Base-by-base conservation (phyloP, 805 yeast species). In the Suhomyces sp. region DNA sequence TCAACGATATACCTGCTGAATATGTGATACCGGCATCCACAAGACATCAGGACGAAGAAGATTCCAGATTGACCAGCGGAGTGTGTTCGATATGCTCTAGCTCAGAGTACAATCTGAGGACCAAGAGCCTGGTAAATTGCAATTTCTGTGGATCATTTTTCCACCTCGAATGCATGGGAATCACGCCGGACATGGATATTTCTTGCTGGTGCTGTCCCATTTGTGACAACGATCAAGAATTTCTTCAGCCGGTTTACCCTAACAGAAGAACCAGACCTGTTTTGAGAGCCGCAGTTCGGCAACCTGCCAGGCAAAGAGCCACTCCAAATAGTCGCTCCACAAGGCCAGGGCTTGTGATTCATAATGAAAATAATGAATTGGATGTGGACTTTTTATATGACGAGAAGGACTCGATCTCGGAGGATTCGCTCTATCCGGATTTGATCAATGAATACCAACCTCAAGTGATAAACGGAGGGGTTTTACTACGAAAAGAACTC, bases 191-290 rank as follows among this genome's bases (percentile, higher is more conserved):
- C 10, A 44, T 41, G 4, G 54, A 40, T 46, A 47, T 51, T 23
- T 35, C 27, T 4, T 64, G 55, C 13, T 79, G 83, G 84, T 65
- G 64, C 53, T 80, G 85, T 59, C 84, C 84, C n/a, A 70, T 78
- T 54, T 80, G 85, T 58, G 82, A 77, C 52, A 62, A 64, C 51
- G 68, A 65, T 31, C 82, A 78, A 60, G 76, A 68, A 41, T 44
- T 62, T 6, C 12, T 24, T 23, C 31, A 23, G 23, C 46, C 46
- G 8, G 26, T 27, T 2, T 15, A 6, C 13, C 42, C 46, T 17
- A 12, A 26, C 23, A 47, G 44, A 47, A 49, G 46, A 17, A 31
- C 47, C 1, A 26, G 40, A 2, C 22, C 26, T 5, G 33, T 19
- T 24, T 22, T 38, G 29, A 42, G 46, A 42, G 12, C 46, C 1